Conservation (phyloP, 164 flowering plant species). For the Euptelea pleiosperma region DNA sequence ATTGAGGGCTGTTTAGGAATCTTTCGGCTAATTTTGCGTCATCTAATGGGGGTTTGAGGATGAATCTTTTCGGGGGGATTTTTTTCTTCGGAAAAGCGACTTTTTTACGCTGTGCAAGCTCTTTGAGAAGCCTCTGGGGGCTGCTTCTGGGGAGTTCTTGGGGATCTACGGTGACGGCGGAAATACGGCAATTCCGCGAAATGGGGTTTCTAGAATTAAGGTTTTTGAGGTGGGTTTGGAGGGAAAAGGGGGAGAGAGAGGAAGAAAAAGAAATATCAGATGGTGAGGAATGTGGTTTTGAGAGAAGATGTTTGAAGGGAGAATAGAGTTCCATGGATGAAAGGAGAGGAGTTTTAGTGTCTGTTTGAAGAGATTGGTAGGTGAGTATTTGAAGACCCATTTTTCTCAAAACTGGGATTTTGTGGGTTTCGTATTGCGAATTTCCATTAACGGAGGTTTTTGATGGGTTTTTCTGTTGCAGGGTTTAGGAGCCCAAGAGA, state of each 20-base stretch:
- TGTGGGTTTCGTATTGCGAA: background rate
- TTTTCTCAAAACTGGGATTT: slow-evolving; percentile 4
- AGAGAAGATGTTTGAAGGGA: slow-evolving; percentile 35
- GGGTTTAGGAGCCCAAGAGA: background rate
- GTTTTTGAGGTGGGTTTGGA: slow-evolving; percentile 37
- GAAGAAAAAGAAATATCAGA: slow-evolving; percentile 59
- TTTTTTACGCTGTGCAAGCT: slow-evolving; percentile 78
- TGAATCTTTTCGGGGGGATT: slow-evolving; percentile 68
- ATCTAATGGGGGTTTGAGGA: slow-evolving; percentile 88
- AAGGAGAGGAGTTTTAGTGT: background rate
- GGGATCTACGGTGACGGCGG: slow-evolving; percentile 63
- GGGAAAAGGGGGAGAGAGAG: slow-evolving; percentile 45
- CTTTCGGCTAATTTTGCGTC: slow-evolving; percentile 67
- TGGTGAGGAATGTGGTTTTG: slow-evolving; percentile 22
- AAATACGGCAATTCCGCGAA: slow-evolving; percentile 23
- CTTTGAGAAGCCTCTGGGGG: slow-evolving; percentile 87
- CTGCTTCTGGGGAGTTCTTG: slow-evolving; percentile 64
- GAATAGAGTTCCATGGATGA: slow-evolving; percentile 58
- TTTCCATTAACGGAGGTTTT: slow-evolving; percentile 10
- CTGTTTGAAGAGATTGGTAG: slow-evolving; percentile 1
- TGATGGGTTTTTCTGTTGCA: slow-evolving; percentile 3
- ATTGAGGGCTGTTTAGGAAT: slow-evolving; percentile 86
- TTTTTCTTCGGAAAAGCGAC: slow-evolving; percentile 61
- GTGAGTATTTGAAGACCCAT: slow-evolving; percentile 7
- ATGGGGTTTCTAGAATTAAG: slow-evolving; percentile 21